Evolutionary conservation across 1,284 basidiomycete species (phyloP), one percentile per base, ranked within the genome.

Genomic region (Cutaneotrichosporon dermatis): DNA sequence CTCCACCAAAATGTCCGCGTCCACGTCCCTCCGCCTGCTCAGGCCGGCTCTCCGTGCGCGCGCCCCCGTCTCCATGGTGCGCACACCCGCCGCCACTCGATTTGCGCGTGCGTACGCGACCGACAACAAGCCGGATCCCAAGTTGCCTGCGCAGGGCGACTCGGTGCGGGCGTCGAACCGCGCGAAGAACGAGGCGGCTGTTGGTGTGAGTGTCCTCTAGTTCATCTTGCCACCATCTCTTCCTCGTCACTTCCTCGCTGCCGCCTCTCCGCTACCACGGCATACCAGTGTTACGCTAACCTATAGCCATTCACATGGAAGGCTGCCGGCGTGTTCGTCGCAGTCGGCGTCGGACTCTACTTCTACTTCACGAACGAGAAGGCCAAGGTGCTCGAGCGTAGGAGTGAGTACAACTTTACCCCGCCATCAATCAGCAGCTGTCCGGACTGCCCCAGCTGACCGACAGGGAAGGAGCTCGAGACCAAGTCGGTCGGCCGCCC

Each of bases 341-440:
- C 83, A 0, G 89, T 91, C 1, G 94, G 94, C 5, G 79, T 83
- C 4, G 92, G 87, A 1, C 81, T 99, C 36, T 91, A 88, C 72
- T 86, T 83, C 68, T 98, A 98, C 81, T 98, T 99, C 78, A 84
- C 86, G 54, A 81, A 85, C 57, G 93, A 97, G 78, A 98, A 98
- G 79, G 80, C 82, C 36, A 85, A 87, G 67, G 74, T 93, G n/a
- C 79, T 84, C 48, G 88, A 90, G 75, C 81, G 86, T 69, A 85
- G 85, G 75, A 83, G 88, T 88, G 62, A 57, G 80, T 49, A 25
- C 91, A 4, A 7, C 33, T 11, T 5, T 16, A 6, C n/a, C 5
- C 43, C n/a, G 79, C n/a, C 16, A 43, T 4, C 88, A 90, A 46
- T 15, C 12, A 16, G n/a, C 49, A 45, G 2, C 16, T 35, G 40